Percentiles rank a stretch among this genome's conserved stretches.
Conservation (phyloP, 208 protist genomes). For the Crithidia fasciculata region DNA sequence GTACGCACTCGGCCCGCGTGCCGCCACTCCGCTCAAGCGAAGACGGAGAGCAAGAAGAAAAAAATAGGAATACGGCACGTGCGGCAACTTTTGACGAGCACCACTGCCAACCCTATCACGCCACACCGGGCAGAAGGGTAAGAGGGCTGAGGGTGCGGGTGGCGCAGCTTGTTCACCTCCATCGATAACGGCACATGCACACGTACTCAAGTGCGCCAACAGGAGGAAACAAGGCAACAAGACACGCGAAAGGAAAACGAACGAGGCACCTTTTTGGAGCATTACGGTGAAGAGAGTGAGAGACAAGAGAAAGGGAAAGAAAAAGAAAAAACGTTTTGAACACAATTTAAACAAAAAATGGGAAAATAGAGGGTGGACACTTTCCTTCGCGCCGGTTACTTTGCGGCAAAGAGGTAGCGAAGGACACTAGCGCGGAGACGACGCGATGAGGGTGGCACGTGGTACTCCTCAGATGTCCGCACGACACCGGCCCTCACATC, state of each 20-base stretch:
- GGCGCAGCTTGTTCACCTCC: background rate
- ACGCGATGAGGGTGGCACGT: background rate
- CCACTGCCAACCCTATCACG: background rate
- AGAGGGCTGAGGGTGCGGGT: background rate
- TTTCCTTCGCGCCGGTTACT: background rate
- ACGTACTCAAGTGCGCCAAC: background rate
- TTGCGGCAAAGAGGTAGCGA: background rate
- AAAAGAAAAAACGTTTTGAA: constrained; percentile 7
- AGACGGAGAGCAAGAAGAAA: background rate
- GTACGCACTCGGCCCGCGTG: background rate
- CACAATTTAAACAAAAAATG: background rate
- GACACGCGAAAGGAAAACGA: background rate
- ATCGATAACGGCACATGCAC: background rate
- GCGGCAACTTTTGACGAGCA: constrained; percentile 4
- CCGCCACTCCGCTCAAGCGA: background rate
- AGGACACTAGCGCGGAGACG: background rate
- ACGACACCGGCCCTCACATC: constrained; percentile 10
- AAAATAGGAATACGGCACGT: background rate
- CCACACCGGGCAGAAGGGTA: background rate
- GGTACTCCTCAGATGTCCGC: background rate
- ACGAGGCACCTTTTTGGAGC: background rate
- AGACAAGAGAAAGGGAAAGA: background rate
- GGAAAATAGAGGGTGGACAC: background rate
- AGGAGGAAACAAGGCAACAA: constrained; percentile 8
- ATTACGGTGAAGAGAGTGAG: background rate